Evolutionary conservation across 208 protist genomes (phyloP), one percentile per base, ranked within the genome.

Genomic region (Balamuthia mandrillaris): DNA sequence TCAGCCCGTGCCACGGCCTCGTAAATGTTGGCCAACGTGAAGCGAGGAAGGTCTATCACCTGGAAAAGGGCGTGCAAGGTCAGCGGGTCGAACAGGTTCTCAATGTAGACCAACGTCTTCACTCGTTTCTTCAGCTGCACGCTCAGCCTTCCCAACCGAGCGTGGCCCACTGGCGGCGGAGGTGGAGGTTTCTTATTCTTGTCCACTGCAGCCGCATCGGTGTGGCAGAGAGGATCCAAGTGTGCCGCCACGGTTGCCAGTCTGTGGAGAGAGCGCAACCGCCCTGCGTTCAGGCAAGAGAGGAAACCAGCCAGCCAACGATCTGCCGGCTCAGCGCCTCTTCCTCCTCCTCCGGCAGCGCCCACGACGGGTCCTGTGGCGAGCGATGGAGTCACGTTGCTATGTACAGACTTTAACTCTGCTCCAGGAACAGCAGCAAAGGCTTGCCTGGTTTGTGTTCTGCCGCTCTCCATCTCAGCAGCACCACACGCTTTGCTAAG

Each of bases 1-100:
- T 72, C 63, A n/a, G 24, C 63, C 35, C 27, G 63, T 21, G 41
- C 63, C n/a, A 72, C 24, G 18, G 37, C 35, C 37, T 72, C 63
- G 35, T 72, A 72, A n/a, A 72, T 33, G 63, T 72, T 72, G 63
- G 35, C 63, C 10, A 49, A 72, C 37, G 37, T 72, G 9, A 72
- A n/a, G 37, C 63, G n/a, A n/a, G 41, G 63, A 3, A n/a, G 14
- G 35, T 72, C 63, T 21, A 72, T 39, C 35, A 72, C 63, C 63
- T 72, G 6, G 56, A 72, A 72, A 21, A 72, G 37, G 18, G 41
- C 63, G 63, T 39, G 41, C 63, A 72, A 33, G 3, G 35, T 21
- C 3, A 33, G 63, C 63, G 37, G 47, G 63, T 72, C 29, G 35
- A 72, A 47, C 18, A 72, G 63, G 16, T 72, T 72, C 35, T 72